These are phyloP conservation scores for Polygonum maritimum DNA, from an alignment of 148 eudicot species.

Conservation along the genomic window DNA sequence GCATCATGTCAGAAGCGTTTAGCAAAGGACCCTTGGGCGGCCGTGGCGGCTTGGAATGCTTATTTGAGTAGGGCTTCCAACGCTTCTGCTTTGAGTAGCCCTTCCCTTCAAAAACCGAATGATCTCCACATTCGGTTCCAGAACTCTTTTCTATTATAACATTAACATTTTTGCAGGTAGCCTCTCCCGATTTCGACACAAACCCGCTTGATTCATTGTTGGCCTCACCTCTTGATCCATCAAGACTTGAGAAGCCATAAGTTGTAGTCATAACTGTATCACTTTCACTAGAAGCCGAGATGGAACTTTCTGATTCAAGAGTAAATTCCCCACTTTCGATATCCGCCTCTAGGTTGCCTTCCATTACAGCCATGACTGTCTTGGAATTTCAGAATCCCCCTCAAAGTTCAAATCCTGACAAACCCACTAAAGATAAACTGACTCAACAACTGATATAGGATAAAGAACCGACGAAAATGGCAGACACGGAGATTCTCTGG, in stretches of 20 bases:
- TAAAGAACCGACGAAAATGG: not conserved
- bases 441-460: not conserved
- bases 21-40: slow-evolving; percentile 62
- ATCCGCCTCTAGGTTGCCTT: not conserved
- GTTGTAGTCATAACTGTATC: not conserved
- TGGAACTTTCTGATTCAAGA: not conserved
- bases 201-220: not conserved
- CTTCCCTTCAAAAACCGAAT: slow-evolving; percentile 21
- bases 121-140: not conserved
- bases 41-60: slow-evolving; percentile 64
- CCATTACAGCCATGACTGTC: not conserved
- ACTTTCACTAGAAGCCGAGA: not conserved
- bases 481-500: not conserved
- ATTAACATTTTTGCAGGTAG: not conserved
- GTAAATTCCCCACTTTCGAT: not conserved
- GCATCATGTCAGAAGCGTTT: slow-evolving; percentile 41
- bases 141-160: not conserved
- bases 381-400: not conserved
- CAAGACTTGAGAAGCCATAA: not conserved
- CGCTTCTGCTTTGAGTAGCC: slow-evolving; percentile 27
- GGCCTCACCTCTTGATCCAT: not conserved
- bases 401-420: not conserved
- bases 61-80: slow-evolving; percentile 34
- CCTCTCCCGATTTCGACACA: not conserved
- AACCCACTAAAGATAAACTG: not conserved